Evolutionary conservation across 371 early-diverging fungal species (phyloP), one percentile per base, ranked within the genome.

Genomic region (Funneliformis caledonium): DNA sequence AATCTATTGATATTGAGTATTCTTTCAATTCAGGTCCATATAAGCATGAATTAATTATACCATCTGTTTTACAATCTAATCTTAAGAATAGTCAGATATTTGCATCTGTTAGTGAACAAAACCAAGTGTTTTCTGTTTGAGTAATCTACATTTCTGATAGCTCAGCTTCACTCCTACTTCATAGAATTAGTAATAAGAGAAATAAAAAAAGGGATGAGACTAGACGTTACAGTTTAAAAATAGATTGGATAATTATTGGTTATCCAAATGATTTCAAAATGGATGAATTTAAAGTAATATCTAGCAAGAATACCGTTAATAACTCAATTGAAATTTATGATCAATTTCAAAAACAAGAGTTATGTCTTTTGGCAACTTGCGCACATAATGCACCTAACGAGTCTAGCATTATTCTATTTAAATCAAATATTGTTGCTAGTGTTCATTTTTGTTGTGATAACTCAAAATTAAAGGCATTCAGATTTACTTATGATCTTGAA

Each of bases 181-280:
- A 67, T 33, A 31, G 14, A 19, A 67, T 67, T 42, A 12, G 67
- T 14, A 37, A 67, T 37, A 16, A 42, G 16, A 37, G 37, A 11
- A 42, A 67, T n/a, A n/a, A n/a, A n/a, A n/a, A n/a, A n/a, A n/a
- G n/a, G 37, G 6, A 56, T 56, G 19, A 56, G 19, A 1, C 14
- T 16, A 12, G 37, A 37, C 1, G 0, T 0, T 67, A 37, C 37
- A 16, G 37, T 16, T 33, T 67, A 14, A 16, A 42, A 42, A 31
- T 67, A 14, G 37, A 16, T 42, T 67, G 67, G 67, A 67, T 67
- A 37, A 67, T 67, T 67, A 33, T 67, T 33, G 67, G 67, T 3
- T 33, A 67, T 33, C 67, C 67, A 67, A 67, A 16, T 16, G 12
- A 42, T 7, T 67, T 67, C 14, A 67, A 19, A 67, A 31, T 1